phyloP scores from a whole-genome alignment of 2,329 filamentous ascomycete genomes.

The Elsinoe ampelina region DNA sequence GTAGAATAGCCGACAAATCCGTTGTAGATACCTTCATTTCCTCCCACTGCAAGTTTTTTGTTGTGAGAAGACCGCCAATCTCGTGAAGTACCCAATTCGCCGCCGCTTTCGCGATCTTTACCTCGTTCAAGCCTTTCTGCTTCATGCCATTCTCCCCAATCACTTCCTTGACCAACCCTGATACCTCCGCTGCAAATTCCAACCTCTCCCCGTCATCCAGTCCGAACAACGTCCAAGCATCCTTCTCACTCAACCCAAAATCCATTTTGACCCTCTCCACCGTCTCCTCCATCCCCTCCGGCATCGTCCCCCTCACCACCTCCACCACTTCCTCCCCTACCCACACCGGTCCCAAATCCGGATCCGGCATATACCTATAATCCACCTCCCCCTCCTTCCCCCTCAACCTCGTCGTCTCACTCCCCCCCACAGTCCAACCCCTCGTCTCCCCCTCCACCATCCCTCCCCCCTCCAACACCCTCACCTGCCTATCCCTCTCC shows the following conservation, averaged over 20 bases:
- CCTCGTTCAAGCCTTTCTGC: constrained; percentile 14
- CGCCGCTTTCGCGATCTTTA: constrained; percentile 38
- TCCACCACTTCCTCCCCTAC: constrained; percentile 62
- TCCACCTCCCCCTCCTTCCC: constrained; percentile 96
- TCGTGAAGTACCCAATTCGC: constrained; percentile 54
- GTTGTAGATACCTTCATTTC: constrained; percentile 30
- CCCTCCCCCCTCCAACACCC: constrained; percentile 65
- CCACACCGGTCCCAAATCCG: constrained; percentile 72
- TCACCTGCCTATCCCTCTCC: constrained; percentile 82
- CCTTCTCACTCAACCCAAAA: constrained; percentile 69
- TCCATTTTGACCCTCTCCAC: constrained; percentile 45
- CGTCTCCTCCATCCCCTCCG: constrained; percentile 58
- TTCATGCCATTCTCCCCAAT: constrained; percentile 5
- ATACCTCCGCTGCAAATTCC: constrained; percentile 69
- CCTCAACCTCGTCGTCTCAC: constrained; percentile 68
- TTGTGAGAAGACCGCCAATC: constrained; percentile 39
- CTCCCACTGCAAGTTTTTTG: constrained; percentile 32
- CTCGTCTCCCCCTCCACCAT: constrained; percentile 75
- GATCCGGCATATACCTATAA: constrained; percentile 97
- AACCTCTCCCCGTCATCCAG: constrained; percentile 70
- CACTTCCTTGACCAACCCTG: constrained; percentile 36
- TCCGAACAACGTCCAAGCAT: constrained; percentile 69
- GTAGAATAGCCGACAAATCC: constrained; percentile 37
- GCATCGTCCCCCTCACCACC: constrained; percentile 54
- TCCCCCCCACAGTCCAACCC: constrained; percentile 81